These are phyloP conservation scores for Persicaria maculosa DNA, from an alignment of 148 eudicot genomes.

Conservation along the genomic window DNA sequence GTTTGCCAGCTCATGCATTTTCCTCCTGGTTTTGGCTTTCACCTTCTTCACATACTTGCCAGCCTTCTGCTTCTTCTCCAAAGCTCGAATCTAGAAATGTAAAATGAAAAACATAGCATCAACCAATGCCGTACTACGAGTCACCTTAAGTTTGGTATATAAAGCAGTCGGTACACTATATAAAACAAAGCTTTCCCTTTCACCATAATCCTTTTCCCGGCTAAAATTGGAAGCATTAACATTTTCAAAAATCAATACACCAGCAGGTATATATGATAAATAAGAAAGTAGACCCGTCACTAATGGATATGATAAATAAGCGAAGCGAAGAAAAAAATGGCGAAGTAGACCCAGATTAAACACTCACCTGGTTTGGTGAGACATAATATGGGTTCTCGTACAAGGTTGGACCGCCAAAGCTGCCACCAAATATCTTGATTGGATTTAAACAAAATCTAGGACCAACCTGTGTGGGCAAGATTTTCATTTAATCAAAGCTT, in stretches of 20 bases:
- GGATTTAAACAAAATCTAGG: conserved; percentile 96
- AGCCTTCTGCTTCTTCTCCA: conserved; percentile 79
- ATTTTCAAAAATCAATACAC: no score
- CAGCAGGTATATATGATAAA: no score
- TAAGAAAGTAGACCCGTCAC: no score
- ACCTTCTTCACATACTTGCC: conserved; percentile 87
- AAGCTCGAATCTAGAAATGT: conserved; percentile 50
- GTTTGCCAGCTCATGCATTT: conserved; percentile 67
- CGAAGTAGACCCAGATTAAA: background rate
- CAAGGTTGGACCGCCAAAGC: conserved; percentile 96
- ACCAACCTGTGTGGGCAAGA: conserved; percentile 48
- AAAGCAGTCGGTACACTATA: no score
- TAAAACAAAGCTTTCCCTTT: no score
- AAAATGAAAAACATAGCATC: background rate
- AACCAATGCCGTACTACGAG: background rate
- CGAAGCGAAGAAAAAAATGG: background rate
- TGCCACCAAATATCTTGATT: conserved; percentile 89
- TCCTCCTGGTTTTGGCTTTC: conserved; percentile 86
- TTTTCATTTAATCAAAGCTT: no score
- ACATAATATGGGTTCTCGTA: conserved; percentile 88
- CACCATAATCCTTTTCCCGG: no score
- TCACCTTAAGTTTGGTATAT: no score
- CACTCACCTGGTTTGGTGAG: conserved; percentile 78
- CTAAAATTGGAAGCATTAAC: no score
- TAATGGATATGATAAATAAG: no score